Evolutionary conservation across 2,329 filamentous ascomycete species (phyloP).

Genomic region (Exophiala xenobiotica): DNA sequence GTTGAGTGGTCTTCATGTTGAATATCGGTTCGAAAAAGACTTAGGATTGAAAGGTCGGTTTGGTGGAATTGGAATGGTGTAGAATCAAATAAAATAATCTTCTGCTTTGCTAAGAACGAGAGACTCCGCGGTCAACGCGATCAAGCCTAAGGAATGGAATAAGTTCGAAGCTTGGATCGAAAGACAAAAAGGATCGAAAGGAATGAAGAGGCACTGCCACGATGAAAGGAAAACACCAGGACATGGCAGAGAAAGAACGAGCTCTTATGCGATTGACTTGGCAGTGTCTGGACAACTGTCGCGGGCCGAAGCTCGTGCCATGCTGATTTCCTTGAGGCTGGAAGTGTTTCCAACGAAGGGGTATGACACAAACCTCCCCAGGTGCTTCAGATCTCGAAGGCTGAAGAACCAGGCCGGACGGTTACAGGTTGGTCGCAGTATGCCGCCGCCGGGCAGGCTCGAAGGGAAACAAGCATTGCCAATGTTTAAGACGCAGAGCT

Average conservation of each 20-base stretch:
- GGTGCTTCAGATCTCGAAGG: slow-evolving; percentile 17
- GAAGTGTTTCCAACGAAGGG: slow-evolving; percentile 27
- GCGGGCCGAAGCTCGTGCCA: slow-evolving; percentile 10
- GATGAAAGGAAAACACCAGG: slow-evolving; percentile 26
- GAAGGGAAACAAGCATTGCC: slow-evolving; percentile 25
- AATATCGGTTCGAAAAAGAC: neutral
- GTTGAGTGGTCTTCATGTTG: slow-evolving; percentile 25
- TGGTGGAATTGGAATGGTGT: slow-evolving; percentile 11
- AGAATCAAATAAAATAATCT: slow-evolving; percentile 11
- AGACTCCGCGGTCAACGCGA: slow-evolving; percentile 29
- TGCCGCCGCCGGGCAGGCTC: slow-evolving; percentile 3
- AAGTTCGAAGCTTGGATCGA: slow-evolving; percentile 6
- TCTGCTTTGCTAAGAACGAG: slow-evolving; percentile 17
- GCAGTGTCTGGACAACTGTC: slow-evolving; percentile 6
- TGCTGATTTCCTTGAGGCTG: slow-evolving; percentile 30
- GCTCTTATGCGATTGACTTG: slow-evolving; percentile 27
- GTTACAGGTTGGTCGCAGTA: slow-evolving; percentile 27
- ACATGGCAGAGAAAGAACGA: slow-evolving; percentile 7
- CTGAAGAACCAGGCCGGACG: slow-evolving; percentile 13
- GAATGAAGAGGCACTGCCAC: slow-evolving; percentile 31
- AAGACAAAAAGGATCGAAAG: slow-evolving; percentile 24
- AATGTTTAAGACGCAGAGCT: slow-evolving; percentile 22
- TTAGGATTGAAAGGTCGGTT: slow-evolving; percentile 1
- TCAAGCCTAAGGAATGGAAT: slow-evolving; percentile 22
- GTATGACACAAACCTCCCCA: slow-evolving; percentile 24